Conservation (phyloP, 768 basidiomycete species). For the Lentinula edodes region DNA sequence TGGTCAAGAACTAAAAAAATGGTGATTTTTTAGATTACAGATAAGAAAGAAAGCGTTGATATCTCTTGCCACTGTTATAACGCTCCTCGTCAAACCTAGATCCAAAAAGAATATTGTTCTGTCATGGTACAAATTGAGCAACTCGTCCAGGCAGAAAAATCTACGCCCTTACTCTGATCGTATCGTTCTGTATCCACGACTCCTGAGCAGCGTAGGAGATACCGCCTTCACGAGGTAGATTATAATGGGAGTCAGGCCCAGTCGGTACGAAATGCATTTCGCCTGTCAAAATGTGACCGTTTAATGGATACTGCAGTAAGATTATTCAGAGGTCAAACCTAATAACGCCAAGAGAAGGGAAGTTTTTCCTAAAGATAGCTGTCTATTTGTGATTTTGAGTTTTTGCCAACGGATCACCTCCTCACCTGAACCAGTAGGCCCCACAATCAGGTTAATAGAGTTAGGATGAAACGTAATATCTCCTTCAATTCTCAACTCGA, state of each 20-base stretch:
- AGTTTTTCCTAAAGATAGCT: slow-evolving; percentile 30
- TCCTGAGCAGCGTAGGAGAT: slow-evolving; percentile 62
- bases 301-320: neutral
- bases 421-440: slow-evolving; percentile 27
- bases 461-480: slow-evolving; percentile 39
- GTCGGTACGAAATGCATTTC: slow-evolving; percentile 40
- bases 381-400: neutral
- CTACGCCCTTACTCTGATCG: slow-evolving; percentile 32
- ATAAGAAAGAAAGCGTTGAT: neutral
- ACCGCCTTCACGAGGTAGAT: slow-evolving; percentile 48
- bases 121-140: neutral
- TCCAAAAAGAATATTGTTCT: slow-evolving; percentile 48
- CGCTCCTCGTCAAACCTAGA: slow-evolving; percentile 32
- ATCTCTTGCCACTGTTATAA: slow-evolving; percentile 29
- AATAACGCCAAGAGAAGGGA: slow-evolving; percentile 44
- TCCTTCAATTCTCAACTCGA: slow-evolving; percentile 31
- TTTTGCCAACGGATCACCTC: neutral
- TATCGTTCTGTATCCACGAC: slow-evolving; percentile 60
- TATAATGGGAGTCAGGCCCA: slow-evolving; percentile 39
- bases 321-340: slow-evolving; percentile 19
- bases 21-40: neutral
- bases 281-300: slow-evolving; percentile 14
- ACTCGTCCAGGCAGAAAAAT: neutral
- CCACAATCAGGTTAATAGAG: slow-evolving; percentile 36
- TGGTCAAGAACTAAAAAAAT: slow-evolving; percentile 25